Evolutionary conservation across 805 yeast species (phyloP), one percentile per base, ranked within the genome.

Genomic region (Hanseniaspora clermontiae): DNA sequence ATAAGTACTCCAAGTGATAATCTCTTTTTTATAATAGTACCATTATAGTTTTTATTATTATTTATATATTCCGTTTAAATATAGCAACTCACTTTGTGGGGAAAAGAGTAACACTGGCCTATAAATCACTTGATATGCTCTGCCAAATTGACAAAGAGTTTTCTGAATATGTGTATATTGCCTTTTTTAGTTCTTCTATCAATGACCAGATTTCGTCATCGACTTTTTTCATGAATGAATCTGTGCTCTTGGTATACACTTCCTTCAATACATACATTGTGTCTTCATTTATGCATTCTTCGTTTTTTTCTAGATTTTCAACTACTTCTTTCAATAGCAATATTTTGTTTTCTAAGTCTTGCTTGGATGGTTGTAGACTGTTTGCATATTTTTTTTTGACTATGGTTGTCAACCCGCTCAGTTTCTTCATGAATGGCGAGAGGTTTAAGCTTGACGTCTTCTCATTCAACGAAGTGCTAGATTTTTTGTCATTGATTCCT

Each of bases 401-500:
- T 11, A 53, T 39, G 5, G 51, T n/a, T 12, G 57, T 46, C 8
- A 53, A 46, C 5, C 40, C 49, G 10, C 27, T 38, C 10, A 46
- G 38, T 14, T 32, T 53, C 32, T 46, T 53, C 12, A 53, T 53
- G 11, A 53, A 53, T 19, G 57, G 57, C 3, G 57, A 53, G 15
- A 53, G 17, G 24, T 19, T 53, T 12, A 43, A n/a, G n/a, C 19
- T 32, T 29, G 38, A 15, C 5, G 32, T 9, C 14, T 42, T 15
- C 19, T 39, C 49, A 42, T 20, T 39, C 14, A 29, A 8, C 10
- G 37, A 40, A 3, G 15, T 12, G 31, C 54, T 11, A 20, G 59
- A 51, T n/a, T 65, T 60, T 43, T 60, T 61, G 3, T 65, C 57
- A 29, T 52, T 59, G 29, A 60, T 62, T 29, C 63, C 61, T 31